Percentiles rank a stretch among this genome's conserved stretches.
Evolutionary conservation across 1,284 basidiomycete genomes (phyloP).

Genomic region (Gymnopus androsaceus): DNA sequence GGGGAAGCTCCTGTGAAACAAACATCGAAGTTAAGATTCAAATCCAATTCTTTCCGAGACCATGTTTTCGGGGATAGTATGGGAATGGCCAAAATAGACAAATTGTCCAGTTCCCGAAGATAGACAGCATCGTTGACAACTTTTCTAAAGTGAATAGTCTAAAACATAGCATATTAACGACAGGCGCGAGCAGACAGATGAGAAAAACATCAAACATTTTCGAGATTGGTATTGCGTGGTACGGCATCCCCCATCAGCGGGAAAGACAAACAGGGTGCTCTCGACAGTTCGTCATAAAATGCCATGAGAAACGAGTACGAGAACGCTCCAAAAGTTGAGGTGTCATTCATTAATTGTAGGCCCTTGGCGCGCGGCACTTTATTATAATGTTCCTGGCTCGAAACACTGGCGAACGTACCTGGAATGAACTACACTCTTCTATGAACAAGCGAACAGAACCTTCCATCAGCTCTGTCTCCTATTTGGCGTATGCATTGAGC

Average conservation of each 20-base stretch:
- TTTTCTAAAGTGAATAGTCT: constrained; percentile 26
- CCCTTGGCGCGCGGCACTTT: constrained; percentile 44
- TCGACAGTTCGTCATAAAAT: constrained; percentile 66
- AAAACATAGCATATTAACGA: constrained; percentile 17
- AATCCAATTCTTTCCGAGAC: constrained; percentile 43
- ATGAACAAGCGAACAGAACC: constrained; percentile 62
- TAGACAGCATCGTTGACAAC: constrained; percentile 63
- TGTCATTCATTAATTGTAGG: constrained; percentile 66
- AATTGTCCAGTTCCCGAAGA: constrained; percentile 52
- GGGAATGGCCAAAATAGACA: constrained; percentile 57
- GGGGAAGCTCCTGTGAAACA: constrained; percentile 23
- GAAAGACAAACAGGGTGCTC: constrained; percentile 56
- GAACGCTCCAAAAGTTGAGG: constrained; percentile 64
- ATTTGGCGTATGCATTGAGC: background rate
- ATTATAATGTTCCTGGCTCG: constrained; percentile 7
- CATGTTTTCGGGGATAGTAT: constrained; percentile 52
- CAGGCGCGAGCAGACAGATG: constrained; percentile 14
- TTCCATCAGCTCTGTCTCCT: constrained; percentile 67
- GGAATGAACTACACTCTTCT: constrained; percentile 74
- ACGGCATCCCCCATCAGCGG: constrained; percentile 53
- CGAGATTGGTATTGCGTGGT: constrained; percentile 32
- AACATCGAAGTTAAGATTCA: constrained; percentile 41
- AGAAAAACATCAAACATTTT: constrained; percentile 44
- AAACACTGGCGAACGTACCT: constrained; percentile 43
- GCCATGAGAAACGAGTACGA: constrained; percentile 54